Base-by-base conservation (phyloP, 2,329 filamentous ascomycete genomes). In the Geoglossum cookeanum region DNA sequence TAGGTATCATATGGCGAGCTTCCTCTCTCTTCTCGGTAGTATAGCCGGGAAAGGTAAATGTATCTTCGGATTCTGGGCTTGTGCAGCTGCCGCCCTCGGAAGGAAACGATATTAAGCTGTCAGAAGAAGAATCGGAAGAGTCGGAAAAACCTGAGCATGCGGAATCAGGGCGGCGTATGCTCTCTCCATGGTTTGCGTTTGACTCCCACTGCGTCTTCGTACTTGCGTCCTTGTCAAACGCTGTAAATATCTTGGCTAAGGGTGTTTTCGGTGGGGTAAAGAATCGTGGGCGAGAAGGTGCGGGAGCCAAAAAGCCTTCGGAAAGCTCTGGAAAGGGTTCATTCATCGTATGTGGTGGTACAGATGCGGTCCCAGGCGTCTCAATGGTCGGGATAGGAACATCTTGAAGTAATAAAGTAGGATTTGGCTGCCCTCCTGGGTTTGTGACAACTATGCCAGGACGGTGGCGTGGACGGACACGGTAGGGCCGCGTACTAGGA, bases 61-160 rank as follows among this genome's bases (percentile, higher is more conserved):
- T 64, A 58, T 72, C 67, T 58, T 83, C 79, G 57, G 76, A 78
- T 60, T 81, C 79, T 4, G 76, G 76, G 64, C 78, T 82, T 1
- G 79, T 78, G 64, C 77, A 80, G 64, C 78, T 80, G 58, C 76
- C 78, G 58, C 77, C 74, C 62, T 78, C 68, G 5, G 78, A 80
- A n/a, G 73, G 73, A 59, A 75, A 75, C 2, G 78, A 79, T 15
- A 72, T 70, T 55, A 74, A 73, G 27, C 78, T 82, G 62, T 75
- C 77, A 55, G 73, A 72, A 0, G 80, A 83, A 11, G 78, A 80
- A 17, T 77, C 67, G 2, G 80, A 83, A 0, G 80, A 83, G 64
- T 83, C 77, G 2, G 80, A 83, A 49, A 76, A 72, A 58, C 75
- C 73, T 1, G 79, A 82, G 62, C 75, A 77, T 3, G 76, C 73